Conservation (phyloP, 345 rosid genomes). For the Corchorus olitorius region DNA sequence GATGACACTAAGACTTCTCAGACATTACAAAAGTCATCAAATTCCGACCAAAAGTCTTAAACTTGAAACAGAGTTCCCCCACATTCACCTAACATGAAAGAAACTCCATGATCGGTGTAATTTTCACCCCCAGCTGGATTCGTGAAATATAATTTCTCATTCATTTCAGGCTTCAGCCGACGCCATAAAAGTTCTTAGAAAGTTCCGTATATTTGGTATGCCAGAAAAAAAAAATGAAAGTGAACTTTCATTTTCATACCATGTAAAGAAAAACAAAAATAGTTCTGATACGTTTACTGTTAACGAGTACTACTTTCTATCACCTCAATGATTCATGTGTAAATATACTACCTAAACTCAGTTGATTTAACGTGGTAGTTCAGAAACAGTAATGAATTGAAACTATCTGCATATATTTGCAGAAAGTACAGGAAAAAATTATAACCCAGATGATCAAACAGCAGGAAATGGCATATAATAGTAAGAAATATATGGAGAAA, state of each 20-base stretch:
- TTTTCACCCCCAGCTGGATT: background rate
- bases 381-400: background rate
- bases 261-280: background rate
- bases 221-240: background rate
- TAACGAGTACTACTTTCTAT: background rate
- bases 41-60: conserved; percentile 14
- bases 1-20: conserved; percentile 10
- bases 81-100: conserved; percentile 22
- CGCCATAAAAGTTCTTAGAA: conserved; percentile 1
- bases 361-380: background rate
- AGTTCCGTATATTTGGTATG: background rate
- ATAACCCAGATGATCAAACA: background rate
- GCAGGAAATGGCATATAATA: background rate
- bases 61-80: conserved; percentile 17
- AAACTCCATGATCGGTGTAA: background rate
- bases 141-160: no score
- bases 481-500: background rate
- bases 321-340: background rate
- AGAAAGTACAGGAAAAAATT: background rate
- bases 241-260: background rate
- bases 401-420: background rate
- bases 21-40: background rate
- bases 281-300: background rate
- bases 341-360: background rate
- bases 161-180: background rate